Evolutionary conservation across 179 eudicot genomes (phyloP), one percentile per base, ranked within the genome.

Genomic region (Gypsophila paniculata): DNA sequence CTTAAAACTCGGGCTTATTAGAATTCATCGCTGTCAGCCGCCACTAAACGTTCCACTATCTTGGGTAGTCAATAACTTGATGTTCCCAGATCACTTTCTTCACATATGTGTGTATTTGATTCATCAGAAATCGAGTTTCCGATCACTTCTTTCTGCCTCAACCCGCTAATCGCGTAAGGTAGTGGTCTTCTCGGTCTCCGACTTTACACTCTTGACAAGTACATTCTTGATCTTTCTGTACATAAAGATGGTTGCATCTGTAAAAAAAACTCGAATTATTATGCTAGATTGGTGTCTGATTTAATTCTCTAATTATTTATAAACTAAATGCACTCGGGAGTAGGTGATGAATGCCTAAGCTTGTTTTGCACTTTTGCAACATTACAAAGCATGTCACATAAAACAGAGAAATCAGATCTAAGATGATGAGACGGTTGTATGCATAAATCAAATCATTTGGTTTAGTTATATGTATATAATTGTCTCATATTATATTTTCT

Each of bases 31-130:
- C 19, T 88, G 87, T 48, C 90, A 91, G 78, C 97, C 87, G 5
- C 81, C 85, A 77, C 73, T 78, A 63, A 90, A 87, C 69, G 84
- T 86, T 74, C 99, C 99, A 13, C 83, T 94, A 69, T 71, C 94
- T 62, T 94, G 99, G 99, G 87, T 94, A 65, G 96, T 83, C 71
- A 91, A 88, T 86, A 94, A 91, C 79, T 84, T 94, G 70, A 87
- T 88, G 92, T 86, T 88, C 82, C 99, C 99, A 0, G 97, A 94
- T 73, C 85, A 85, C 73, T 91, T 83, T 68, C 91, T 91, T 75
- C 98, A 93, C 79, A 76, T 93, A 12, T 89, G 91, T 81, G 87
- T 93, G 13, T 91, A 83, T 73, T 57, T 90, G 80, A 82, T 70
- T 80, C 82, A 75, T 74, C 64, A 39, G 61, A 53, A 76, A 65